These are phyloP conservation scores for Sarocladium brachiariae DNA, from an alignment of 2,329 filamentous ascomycete genomes.

Conservation along the genomic window DNA sequence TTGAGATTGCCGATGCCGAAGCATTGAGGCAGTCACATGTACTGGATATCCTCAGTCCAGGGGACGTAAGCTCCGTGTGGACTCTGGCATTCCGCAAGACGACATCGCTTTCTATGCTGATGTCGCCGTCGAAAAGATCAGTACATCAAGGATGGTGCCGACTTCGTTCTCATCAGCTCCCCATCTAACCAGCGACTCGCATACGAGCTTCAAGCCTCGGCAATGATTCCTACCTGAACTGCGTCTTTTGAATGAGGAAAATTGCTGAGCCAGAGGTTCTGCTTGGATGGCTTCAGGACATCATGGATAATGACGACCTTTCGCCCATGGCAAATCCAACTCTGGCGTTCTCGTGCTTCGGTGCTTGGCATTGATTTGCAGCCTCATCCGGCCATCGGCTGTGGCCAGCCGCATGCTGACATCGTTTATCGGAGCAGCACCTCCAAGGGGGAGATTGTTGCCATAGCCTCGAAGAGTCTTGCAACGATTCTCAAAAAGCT, in stretches of 20 bases:
- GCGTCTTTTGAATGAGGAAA: conserved; percentile 74
- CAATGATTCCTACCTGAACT: conserved; percentile 79
- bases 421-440: conserved; percentile 77
- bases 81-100: conserved; percentile 30
- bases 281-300: conserved; percentile 78
- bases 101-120: conserved; percentile 60
- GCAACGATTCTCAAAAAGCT: conserved; percentile 74
- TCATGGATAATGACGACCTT: conserved; percentile 57
- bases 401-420: conserved; percentile 73
- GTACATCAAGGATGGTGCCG: conserved; percentile 81
- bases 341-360: conserved; percentile 72
- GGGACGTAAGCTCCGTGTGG: conserved; percentile 36
- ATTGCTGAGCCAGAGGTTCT: conserved; percentile 72
- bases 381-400: conserved; percentile 67
- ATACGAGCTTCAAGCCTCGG: conserved; percentile 76
- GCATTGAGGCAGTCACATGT: conserved; percentile 56
- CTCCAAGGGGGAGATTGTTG: conserved; percentile 61
- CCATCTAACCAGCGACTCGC: conserved; percentile 81
- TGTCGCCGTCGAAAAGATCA: conserved; percentile 76
- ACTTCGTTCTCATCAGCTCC: conserved; percentile 76
- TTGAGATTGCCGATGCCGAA: conserved; percentile 60
- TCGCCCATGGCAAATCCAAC: conserved; percentile 75
- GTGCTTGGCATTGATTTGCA: conserved; percentile 74
- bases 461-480: conserved; percentile 75
- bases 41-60: conserved; percentile 63